Evolutionary conservation across 202 grass and related monocot genomes (phyloP).

Genomic region (Setaria viridis): DNA sequence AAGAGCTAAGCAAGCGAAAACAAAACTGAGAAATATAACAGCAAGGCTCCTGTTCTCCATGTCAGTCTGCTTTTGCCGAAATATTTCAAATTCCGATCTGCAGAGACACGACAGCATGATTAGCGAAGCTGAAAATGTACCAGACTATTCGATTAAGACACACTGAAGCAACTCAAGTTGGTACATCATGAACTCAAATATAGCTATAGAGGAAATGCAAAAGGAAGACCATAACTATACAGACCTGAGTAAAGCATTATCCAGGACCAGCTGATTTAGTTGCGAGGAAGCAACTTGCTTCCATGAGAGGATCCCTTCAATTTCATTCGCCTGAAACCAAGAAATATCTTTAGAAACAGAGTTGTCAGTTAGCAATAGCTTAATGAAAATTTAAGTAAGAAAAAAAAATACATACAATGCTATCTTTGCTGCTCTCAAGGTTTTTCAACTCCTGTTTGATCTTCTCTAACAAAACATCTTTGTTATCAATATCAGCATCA

Average conservation of each 20-base stretch:
- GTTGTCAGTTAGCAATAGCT: conserved; percentile 18
- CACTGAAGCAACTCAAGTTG: not conserved
- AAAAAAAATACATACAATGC: conserved; percentile 63
- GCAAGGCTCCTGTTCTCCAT: conserved; percentile 86
- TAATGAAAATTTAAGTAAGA: conserved; percentile 28
- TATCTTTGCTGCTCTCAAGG: conserved; percentile 75
- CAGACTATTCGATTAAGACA: not conserved
- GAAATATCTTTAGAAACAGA: conserved; percentile 35
- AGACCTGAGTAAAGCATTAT: conserved; percentile 75
- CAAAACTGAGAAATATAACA: conserved; percentile 86
- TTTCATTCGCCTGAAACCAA: conserved; percentile 65
- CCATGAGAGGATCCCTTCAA: conserved; percentile 79
- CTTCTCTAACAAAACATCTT: conserved; percentile 72
- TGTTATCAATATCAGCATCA: conserved; percentile 81
- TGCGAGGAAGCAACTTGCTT: conserved; percentile 71
- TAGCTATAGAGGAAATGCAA: not conserved
- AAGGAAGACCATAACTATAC: not conserved
- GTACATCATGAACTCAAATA: not conserved
- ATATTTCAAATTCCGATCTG: conserved; percentile 80
- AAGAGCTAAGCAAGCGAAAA: conserved; percentile 80
- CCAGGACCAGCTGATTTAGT: conserved; percentile 65
- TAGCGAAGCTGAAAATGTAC: conserved; percentile 10
- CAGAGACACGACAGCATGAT: conserved; percentile 39
- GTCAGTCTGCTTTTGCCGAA: conserved; percentile 71
- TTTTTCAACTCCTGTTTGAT: conserved; percentile 74